These are phyloP conservation scores for Lathyrus oleraceus DNA, from an alignment of 306 rosid species.

Conservation along the genomic window DNA sequence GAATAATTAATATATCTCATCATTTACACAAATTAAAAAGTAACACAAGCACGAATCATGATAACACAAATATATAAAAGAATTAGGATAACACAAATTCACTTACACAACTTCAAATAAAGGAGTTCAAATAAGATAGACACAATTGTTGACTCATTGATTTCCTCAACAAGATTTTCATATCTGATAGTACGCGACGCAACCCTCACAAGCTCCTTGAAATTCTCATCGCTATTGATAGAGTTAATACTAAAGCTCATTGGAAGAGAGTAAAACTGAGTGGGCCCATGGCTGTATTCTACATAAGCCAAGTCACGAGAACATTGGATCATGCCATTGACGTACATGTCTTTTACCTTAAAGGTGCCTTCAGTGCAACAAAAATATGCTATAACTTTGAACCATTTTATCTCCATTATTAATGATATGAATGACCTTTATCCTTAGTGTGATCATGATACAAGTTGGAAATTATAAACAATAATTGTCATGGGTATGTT, in stretches of 20 bases:
- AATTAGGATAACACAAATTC: not conserved
- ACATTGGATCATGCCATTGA: slow-evolving; percentile 47
- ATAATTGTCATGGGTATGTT: no score
- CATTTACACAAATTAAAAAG: not conserved
- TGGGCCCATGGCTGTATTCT: slow-evolving; percentile 37
- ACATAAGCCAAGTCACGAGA: slow-evolving; percentile 33
- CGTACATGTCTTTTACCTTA: slow-evolving; percentile 56
- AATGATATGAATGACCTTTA: no score
- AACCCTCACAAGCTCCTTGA: slow-evolving; percentile 53
- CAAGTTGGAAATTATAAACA: no score
- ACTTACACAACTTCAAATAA: not conserved
- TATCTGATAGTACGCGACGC: slow-evolving; percentile 39
- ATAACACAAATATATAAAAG: no score
- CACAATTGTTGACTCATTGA: slow-evolving; percentile 39
- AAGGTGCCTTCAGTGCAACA: slow-evolving; percentile 54
- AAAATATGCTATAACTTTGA: no score
- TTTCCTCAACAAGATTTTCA: not conserved
- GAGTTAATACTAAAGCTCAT: slow-evolving; percentile 53
- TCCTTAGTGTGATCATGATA: no score
- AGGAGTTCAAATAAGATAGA: not conserved
- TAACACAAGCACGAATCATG: not conserved
- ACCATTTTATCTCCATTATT: no score
- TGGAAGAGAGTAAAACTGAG: slow-evolving; percentile 39
- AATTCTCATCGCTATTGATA: slow-evolving; percentile 32
- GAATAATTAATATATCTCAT: no score